These are phyloP conservation scores for Metarhizium brunneum DNA, from an alignment of 2,329 filamentous ascomycete genomes.

Conservation along the genomic window DNA sequence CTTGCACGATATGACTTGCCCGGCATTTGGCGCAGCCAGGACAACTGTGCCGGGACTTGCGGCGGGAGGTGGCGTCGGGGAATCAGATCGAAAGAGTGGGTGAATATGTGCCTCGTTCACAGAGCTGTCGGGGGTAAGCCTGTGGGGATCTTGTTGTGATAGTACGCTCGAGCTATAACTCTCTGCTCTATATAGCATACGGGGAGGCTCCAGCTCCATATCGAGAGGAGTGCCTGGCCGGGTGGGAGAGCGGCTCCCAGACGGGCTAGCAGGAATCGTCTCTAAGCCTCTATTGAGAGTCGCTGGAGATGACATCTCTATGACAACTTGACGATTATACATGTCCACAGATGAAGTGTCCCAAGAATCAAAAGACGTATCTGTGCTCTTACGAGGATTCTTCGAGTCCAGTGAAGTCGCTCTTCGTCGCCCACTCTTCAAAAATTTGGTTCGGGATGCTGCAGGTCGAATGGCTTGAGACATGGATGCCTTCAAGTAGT, in stretches of 20 bases:
- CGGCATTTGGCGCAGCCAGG: slow-evolving; percentile 59
- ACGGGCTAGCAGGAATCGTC: slow-evolving; percentile 59
- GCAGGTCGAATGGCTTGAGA: slow-evolving; percentile 43
- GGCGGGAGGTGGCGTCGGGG: slow-evolving; percentile 55
- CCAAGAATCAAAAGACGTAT: slow-evolving; percentile 68
- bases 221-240: slow-evolving; percentile 43
- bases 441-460: slow-evolving; percentile 45
- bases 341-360: slow-evolving; percentile 60
- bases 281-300: slow-evolving; percentile 49
- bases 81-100: slow-evolving; percentile 67
- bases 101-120: slow-evolving; percentile 62
- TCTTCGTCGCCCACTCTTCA: slow-evolving; percentile 35
- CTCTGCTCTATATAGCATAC: slow-evolving; percentile 33
- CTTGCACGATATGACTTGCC: slow-evolving; percentile 50
- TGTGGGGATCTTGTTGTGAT: slow-evolving; percentile 19
- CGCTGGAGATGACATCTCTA: slow-evolving; percentile 37
- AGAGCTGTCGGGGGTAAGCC: slow-evolving; percentile 14
- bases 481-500: slow-evolving; percentile 27
- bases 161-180: slow-evolving; percentile 39
- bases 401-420: slow-evolving; percentile 39
- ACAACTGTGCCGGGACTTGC: slow-evolving; percentile 63
- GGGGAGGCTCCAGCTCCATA: slow-evolving; percentile 35
- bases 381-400: slow-evolving; percentile 26
- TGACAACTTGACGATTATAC: slow-evolving; percentile 48
- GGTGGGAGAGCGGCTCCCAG: slow-evolving; percentile 55